Evolutionary conservation across 768 basidiomycete genomes (phyloP).

Genomic region (Clitopilus hobsonii): DNA sequence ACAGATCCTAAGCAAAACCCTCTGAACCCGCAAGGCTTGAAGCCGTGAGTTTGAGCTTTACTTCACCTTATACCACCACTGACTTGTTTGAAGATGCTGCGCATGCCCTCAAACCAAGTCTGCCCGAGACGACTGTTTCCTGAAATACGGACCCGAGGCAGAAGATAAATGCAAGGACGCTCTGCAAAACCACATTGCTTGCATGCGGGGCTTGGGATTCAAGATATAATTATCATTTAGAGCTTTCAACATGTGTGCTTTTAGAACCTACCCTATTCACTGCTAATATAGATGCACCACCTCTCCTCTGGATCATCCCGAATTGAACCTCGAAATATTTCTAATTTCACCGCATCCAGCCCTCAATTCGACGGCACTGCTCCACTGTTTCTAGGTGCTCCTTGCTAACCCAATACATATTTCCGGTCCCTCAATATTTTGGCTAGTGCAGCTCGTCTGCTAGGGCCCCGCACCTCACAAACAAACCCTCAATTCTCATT

Average conservation of each 20-base stretch:
- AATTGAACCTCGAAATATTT: neutral
- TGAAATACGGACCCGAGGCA: constrained; percentile 65
- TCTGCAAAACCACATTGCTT: constrained; percentile 76
- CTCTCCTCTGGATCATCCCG: neutral
- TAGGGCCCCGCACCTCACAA: no score
- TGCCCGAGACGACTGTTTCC: constrained; percentile 91
- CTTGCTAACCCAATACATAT: no score
- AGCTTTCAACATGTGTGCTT: neutral
- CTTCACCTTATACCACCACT: neutral
- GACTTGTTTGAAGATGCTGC: constrained; percentile 64
- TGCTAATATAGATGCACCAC: neutral
- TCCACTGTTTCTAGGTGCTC: no score
- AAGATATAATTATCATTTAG: constrained; percentile 45
- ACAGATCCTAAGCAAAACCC: constrained; percentile 82
- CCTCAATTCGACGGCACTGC: no score
- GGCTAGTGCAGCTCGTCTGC: no score
- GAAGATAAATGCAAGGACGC: constrained; percentile 78
- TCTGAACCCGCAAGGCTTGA: constrained; percentile 89
- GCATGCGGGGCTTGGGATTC: constrained; percentile 92
- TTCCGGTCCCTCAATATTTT: no score
- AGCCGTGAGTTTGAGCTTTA: constrained; percentile 62
- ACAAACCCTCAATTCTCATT: no score
- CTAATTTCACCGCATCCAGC: no score
- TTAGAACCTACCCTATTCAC: neutral
- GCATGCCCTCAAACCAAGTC: constrained; percentile 94